These are phyloP conservation scores for Rosa multiflora DNA, from an alignment of 306 rosid species.

Conservation along the genomic window DNA sequence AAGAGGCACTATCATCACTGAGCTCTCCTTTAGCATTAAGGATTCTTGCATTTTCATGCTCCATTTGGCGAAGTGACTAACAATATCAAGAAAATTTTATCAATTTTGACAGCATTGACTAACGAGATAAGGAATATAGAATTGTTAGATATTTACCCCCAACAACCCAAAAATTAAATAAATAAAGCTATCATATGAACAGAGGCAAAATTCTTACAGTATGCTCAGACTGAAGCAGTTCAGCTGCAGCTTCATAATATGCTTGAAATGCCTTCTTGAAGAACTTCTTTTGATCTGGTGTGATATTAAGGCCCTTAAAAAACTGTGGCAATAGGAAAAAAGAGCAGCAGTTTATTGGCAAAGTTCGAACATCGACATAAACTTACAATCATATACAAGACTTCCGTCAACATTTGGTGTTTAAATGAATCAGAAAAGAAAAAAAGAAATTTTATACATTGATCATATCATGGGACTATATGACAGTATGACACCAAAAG, in stretches of 20 bases:
- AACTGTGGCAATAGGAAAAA: slow-evolving; percentile 56
- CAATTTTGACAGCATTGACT: slow-evolving; percentile 1
- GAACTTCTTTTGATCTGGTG: slow-evolving; percentile 85
- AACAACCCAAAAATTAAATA: background rate
- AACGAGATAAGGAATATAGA: background rate
- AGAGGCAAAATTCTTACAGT: slow-evolving; percentile 52
- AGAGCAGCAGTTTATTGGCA: slow-evolving; percentile 18
- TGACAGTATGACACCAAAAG: background rate
- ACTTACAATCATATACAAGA: background rate
- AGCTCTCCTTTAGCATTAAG: slow-evolving; percentile 97
- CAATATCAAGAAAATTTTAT: slow-evolving; percentile 11
- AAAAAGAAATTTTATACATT: background rate
- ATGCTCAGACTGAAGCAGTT: slow-evolving; percentile 95
- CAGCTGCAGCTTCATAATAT: slow-evolving; percentile 84
- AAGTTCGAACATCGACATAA: background rate
- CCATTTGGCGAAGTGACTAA: slow-evolving; percentile 94
- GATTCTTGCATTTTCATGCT: slow-evolving; percentile 91
- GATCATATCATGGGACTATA: background rate
- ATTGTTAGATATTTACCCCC: background rate
- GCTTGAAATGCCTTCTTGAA: slow-evolving; percentile 76
- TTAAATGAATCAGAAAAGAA: too few species aligned
- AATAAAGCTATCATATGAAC: background rate
- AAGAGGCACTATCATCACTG: slow-evolving; percentile 75
- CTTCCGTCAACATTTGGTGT: background rate
- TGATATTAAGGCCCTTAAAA: slow-evolving; percentile 83